Base-by-base conservation (phyloP, 768 basidiomycete genomes). In the Agrocybe chaxingu region DNA sequence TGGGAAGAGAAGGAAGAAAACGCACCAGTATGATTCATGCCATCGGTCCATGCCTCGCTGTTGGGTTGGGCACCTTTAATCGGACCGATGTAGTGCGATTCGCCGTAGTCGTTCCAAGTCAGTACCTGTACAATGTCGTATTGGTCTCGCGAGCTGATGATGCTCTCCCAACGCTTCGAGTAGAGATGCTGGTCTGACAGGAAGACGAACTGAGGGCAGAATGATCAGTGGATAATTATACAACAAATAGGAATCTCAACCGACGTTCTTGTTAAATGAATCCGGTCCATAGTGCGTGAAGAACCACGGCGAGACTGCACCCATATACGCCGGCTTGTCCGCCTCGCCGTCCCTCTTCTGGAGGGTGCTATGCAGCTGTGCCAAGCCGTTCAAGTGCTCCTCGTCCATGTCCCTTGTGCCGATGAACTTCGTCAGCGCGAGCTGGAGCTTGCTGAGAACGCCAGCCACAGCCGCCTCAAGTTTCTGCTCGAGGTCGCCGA, bases 61-160 rank as follows among this genome's bases (percentile, higher is more conserved):
- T 81, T 75, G 42, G 89, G 89, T 60, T 87, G 82, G 24, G 71
- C 79, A 8, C 88, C 85, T 55, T 83, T 79, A 58, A 89, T 80
- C 2, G 91, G 89, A 10, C 85, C 88, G 42, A 93, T 70, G 63
- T 94, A 93, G 61, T 90, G 85, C 3, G 83, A 85, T 62, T 87
- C 85, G 53, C 86, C 85, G 48, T 72, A 89, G 63, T 89, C 87
- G 52, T 90, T 90, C 82, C 82, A 89, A 10, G 81, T 79, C 40
- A 83, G 51, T 49, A 85, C 62, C 64, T 89, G 72, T 13, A 79
- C 77, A 43, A 89, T 71, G 57, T 84, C 81, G 30, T 86, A 68
- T 53, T 77, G 61, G 51, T 78, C 73, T 31, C 85, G 79, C n/a
- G 77, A 69, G 29, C 60, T 57, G 43, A 89, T 73, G 53, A 90